Percentiles rank a stretch among this genome's conserved stretches.
Evolutionary conservation across 495 filamentous ascomycete species (phyloP).

Genomic region (Penicillium pancosmium): DNA sequence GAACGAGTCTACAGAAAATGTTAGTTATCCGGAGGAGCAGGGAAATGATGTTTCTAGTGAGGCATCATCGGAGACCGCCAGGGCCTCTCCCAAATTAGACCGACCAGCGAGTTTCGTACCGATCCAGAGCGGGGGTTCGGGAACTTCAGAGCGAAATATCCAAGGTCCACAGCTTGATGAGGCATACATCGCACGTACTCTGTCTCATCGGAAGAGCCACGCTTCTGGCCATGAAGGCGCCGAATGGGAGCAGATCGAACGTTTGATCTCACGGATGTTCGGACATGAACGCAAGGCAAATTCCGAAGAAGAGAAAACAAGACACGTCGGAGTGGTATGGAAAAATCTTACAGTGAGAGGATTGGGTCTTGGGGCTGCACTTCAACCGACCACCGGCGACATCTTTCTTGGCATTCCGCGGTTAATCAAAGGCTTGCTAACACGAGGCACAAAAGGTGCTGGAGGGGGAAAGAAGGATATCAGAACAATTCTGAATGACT

Average conservation of each 20-base stretch:
- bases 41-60: background rate
- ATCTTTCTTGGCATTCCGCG: constrained; percentile 61
- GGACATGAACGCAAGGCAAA: constrained; percentile 59
- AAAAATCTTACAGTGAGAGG: constrained; percentile 67
- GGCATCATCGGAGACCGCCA: background rate
- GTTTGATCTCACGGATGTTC: constrained; percentile 66
- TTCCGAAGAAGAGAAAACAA: constrained; percentile 67
- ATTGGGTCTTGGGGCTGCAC: constrained; percentile 63
- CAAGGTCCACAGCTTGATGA: constrained; percentile 36
- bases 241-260: constrained; percentile 60
- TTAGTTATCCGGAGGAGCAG: background rate
- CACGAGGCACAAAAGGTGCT: constrained; percentile 41
- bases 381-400: constrained; percentile 68
- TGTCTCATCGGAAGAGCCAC: constrained; percentile 53
- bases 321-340: constrained; percentile 62
- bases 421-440: constrained; percentile 51
- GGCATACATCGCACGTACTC: constrained; percentile 50
- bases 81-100: constrained; percentile 7
- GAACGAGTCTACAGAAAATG: background rate
- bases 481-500: constrained; percentile 65
- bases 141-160: background rate
- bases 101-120: constrained; percentile 5
- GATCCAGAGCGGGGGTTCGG: constrained; percentile 9
- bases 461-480: constrained; percentile 52
- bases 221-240: constrained; percentile 45